phyloP scores from a whole-genome alignment of 495 filamentous ascomycete species.

The Aeminium ludgeri region DNA sequence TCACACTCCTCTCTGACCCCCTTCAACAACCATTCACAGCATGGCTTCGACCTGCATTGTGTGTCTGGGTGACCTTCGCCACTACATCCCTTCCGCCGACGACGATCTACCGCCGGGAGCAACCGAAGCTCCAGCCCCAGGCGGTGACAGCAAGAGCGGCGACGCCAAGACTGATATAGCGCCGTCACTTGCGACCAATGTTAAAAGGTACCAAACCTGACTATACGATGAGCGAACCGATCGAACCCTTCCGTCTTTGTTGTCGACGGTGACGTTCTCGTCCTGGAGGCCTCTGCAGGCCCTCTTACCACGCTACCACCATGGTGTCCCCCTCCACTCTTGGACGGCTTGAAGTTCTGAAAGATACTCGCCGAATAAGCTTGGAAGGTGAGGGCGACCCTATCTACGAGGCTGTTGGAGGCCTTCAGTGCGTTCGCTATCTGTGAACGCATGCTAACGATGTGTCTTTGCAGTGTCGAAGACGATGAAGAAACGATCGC shows the following conservation, averaged over 20 bases:
- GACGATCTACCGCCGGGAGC: conserved; percentile 32
- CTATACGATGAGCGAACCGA: conserved; percentile 6
- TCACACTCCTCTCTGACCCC: not conserved
- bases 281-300: conserved; percentile 14
- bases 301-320: conserved; percentile 3
- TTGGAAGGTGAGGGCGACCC: conserved; percentile 15
- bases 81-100: conserved; percentile 34
- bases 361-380: conserved; percentile 19
- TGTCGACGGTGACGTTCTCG: conserved; percentile 6
- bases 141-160: conserved; percentile 6
- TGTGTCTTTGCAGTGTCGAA: conserved; percentile 4
- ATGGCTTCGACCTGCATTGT: conserved; percentile 87
- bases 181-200: not conserved
- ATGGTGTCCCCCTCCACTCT: conserved; percentile 17
- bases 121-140: conserved; percentile 17
- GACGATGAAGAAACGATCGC: conserved; percentile 39
- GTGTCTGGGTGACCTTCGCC: conserved; percentile 77
- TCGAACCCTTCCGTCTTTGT: conserved; percentile 2
- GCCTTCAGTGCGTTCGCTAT: conserved; percentile 8
- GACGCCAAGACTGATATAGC: not conserved
- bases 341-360: conserved; percentile 21
- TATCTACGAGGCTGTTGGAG: conserved; percentile 6
- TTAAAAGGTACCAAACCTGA: conserved; percentile 15
- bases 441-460: conserved; percentile 4
- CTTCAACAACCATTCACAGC: not conserved